A percentile compares a stretch with the other conserved stretches of the same genome.
These are phyloP conservation scores for Hortiboletus campestris DNA, from an alignment of 768 basidiomycete genomes.

Conservation along the genomic window DNA sequence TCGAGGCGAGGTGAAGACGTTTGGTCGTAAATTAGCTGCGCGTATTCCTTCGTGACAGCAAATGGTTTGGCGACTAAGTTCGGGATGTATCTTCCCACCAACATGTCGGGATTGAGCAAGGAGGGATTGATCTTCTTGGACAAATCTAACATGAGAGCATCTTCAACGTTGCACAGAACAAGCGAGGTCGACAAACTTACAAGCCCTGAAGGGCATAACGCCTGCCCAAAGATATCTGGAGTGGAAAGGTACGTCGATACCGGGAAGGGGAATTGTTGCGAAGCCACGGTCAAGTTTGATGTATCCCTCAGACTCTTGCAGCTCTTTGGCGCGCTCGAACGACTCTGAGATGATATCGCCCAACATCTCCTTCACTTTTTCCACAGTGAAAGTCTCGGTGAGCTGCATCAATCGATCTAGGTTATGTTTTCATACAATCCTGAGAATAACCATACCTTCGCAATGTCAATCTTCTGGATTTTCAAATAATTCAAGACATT, in stretches of 20 bases:
- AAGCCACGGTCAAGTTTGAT: constrained; percentile 97
- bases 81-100: constrained; percentile 94
- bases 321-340: constrained; percentile 69
- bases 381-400: constrained; percentile 82
- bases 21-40: constrained; percentile 94
- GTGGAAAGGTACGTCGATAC: constrained; percentile 99
- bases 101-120: constrained; percentile 91
- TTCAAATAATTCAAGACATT: constrained; percentile 97
- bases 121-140: constrained; percentile 96
- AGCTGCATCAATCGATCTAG: constrained; percentile 47
- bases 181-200: constrained; percentile 46
- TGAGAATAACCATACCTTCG: constrained; percentile 52
- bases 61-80: constrained; percentile 93
- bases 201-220: constrained; percentile 95
- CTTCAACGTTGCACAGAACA: background rate
- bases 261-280: constrained; percentile 91
- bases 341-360: constrained; percentile 86
- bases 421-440: background rate
- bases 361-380: constrained; percentile 96
- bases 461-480: constrained; percentile 91
- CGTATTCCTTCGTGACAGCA: constrained; percentile 80
- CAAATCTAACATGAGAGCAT: constrained; percentile 53
- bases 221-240: constrained; percentile 99
- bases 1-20: constrained; percentile 94
- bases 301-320: constrained; percentile 79